Percentiles rank a stretch among this genome's conserved stretches.
phyloP scores from a whole-genome alignment of 306 rosid species.

The Cucurbita moschata region DNA sequence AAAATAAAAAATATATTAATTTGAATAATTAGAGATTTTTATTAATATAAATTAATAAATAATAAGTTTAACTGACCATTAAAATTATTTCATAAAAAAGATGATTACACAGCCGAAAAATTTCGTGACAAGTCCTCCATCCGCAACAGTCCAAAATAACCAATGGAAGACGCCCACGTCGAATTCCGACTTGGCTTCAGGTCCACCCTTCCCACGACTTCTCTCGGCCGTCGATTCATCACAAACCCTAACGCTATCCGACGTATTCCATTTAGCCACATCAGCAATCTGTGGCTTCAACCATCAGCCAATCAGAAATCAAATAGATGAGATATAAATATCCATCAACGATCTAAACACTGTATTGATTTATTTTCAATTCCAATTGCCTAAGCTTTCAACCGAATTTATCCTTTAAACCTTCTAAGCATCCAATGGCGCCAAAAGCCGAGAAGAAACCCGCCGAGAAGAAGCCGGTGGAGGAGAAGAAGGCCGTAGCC shows the following conservation, averaged over 20 bases:
- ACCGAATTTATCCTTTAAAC: neutral
- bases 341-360: neutral
- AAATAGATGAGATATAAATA: neutral
- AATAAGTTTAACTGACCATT: no score
- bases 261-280: neutral
- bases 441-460: constrained; percentile 19
- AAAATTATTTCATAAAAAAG: no score
- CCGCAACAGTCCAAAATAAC: neutral
- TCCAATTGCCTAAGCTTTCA: neutral
- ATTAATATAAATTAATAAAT: no score
- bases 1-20: no score
- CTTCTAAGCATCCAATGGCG: neutral
- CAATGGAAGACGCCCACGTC: neutral
- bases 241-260: neutral
- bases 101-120: neutral
- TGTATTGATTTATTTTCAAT: neutral
- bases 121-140: neutral
- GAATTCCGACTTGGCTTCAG: neutral
- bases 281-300: neutral
- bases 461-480: constrained; percentile 7
- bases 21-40: no score
- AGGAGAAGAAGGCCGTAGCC: constrained; percentile 13
- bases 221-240: neutral
- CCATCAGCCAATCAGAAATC: neutral
- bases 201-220: neutral